Conservation (phyloP, 805 yeast genomes). For the Torulaspora microellipsoides region DNA sequence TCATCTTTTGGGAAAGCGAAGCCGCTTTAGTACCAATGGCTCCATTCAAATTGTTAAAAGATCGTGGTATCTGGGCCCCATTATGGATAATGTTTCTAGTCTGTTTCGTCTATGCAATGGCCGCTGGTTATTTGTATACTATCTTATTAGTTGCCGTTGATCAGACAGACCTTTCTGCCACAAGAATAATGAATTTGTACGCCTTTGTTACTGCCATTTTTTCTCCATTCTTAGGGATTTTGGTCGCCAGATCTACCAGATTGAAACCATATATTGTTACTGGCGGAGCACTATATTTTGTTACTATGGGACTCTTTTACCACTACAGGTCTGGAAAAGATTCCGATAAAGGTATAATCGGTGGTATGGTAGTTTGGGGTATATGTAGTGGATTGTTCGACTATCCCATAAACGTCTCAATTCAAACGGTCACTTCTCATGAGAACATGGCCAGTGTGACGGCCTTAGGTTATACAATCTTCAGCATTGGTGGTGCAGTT, state of each 20-base stretch:
- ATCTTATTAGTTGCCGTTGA: slow-evolving; percentile 56
- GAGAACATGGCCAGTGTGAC: slow-evolving; percentile 65
- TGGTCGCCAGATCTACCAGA: slow-evolving; percentile 45
- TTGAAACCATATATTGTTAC: slow-evolving; percentile 55
- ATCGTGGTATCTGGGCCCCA: slow-evolving; percentile 64
- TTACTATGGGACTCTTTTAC: slow-evolving; percentile 56
- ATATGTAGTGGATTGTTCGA: slow-evolving; percentile 72
- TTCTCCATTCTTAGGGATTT: slow-evolving; percentile 54
- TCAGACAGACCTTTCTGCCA: slow-evolving; percentile 55
- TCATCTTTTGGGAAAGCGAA: slow-evolving; percentile 53
- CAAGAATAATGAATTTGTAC: slow-evolving; percentile 52
- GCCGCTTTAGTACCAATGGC: slow-evolving; percentile 51
- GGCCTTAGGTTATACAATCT: slow-evolving; percentile 52
- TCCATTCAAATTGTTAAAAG: slow-evolving; percentile 51
- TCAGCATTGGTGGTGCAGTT: slow-evolving; percentile 59
- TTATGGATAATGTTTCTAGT: slow-evolving; percentile 49
- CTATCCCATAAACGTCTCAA: slow-evolving; percentile 60
- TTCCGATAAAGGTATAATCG: slow-evolving; percentile 56
- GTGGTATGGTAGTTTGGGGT: slow-evolving; percentile 59
- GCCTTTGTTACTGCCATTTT: slow-evolving; percentile 62
- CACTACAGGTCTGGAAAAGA: slow-evolving; percentile 49
- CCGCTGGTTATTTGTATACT: slow-evolving; percentile 61
- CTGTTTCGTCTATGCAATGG: slow-evolving; percentile 55
- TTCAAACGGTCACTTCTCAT: slow-evolving; percentile 57
- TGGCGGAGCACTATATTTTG: slow-evolving; percentile 38